Percentiles rank a stretch among this genome's conserved stretches.
Conservation (phyloP, 2,329 filamentous ascomycete genomes). For the Alternaria sp. region DNA sequence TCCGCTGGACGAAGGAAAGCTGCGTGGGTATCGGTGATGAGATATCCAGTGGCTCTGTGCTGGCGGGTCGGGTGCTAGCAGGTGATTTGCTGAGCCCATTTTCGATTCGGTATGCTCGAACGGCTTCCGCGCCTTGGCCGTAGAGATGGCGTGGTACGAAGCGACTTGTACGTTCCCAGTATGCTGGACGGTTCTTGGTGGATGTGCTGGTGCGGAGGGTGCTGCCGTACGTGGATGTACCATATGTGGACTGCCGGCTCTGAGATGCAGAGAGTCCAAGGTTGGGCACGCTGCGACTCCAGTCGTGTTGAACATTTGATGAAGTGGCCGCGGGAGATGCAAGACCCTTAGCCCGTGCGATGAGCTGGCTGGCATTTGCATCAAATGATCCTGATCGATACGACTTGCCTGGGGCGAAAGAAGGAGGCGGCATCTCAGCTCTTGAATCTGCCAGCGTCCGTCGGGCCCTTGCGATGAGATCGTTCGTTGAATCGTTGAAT, state of each 20-base stretch:
- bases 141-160: slow-evolving; percentile 47
- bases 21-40: slow-evolving; percentile 35
- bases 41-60: slow-evolving; percentile 26
- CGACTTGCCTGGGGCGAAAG: slow-evolving; percentile 4
- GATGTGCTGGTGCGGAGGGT: slow-evolving; percentile 17
- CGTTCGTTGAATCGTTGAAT: slow-evolving; percentile 4
- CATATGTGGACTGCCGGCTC: slow-evolving; percentile 15
- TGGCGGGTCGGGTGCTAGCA: slow-evolving; percentile 18
- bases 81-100: slow-evolving; percentile 25
- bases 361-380: slow-evolving; percentile 18
- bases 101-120: slow-evolving; percentile 34
- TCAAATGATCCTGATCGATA: slow-evolving; percentile 15
- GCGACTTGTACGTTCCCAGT: slow-evolving; percentile 39
- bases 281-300: slow-evolving; percentile 36
- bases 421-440: slow-evolving; percentile 5
- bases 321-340: slow-evolving; percentile 9
- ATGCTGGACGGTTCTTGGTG: slow-evolving; percentile 33
- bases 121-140: slow-evolving; percentile 41
- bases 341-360: slow-evolving; percentile 25
- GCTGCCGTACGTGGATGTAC: slow-evolving; percentile 23
- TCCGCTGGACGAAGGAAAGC: slow-evolving; percentile 23
- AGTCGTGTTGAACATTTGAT: slow-evolving; percentile 27
- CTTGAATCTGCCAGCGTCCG: slow-evolving; percentile 9
- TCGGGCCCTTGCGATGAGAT: slow-evolving; percentile 21
- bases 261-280: slow-evolving; percentile 22